Conservation (phyloP, 257 asterid species). For the Misopates orontium region DNA sequence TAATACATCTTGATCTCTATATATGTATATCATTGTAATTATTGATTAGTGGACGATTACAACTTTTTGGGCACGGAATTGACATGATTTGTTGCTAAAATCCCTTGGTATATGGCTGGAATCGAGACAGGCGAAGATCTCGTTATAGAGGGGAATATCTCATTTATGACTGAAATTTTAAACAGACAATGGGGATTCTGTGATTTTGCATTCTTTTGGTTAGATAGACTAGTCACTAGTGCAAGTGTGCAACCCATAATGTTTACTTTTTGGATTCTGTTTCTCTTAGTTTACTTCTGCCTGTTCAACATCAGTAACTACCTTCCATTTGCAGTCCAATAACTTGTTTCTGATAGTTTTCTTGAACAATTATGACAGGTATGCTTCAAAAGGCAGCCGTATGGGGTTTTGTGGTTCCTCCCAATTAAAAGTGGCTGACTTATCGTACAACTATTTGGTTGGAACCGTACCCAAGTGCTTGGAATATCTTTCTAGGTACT, state of each 20-base stretch:
- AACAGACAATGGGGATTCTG: not conserved
- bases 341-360: conserved; percentile 13
- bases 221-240: conserved; percentile 11
- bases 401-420: conserved; percentile 69
- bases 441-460: conserved; percentile 74
- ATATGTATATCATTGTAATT: not conserved
- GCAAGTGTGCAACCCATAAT: not conserved
- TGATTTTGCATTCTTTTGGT: not conserved
- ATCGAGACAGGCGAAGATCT: too few relatives aligned
- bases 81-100: not conserved
- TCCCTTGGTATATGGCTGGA: not conserved
- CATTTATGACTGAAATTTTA: not conserved
- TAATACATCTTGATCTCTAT: not conserved
- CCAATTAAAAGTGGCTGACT: conserved; percentile 68
- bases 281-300: conserved; percentile 15
- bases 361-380: conserved; percentile 41
- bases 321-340: conserved; percentile 12
- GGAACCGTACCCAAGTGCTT: conserved; percentile 84
- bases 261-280: not conserved
- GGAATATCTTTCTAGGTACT: conserved; percentile 68
- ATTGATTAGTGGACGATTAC: not conserved
- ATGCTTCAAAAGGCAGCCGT: conserved; percentile 47
- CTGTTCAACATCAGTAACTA: conserved; percentile 1
- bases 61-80: not conserved
- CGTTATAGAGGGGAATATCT: not conserved